Base-by-base conservation (phyloP, 441 rosid species). In the Euphorbia corollata region DNA sequence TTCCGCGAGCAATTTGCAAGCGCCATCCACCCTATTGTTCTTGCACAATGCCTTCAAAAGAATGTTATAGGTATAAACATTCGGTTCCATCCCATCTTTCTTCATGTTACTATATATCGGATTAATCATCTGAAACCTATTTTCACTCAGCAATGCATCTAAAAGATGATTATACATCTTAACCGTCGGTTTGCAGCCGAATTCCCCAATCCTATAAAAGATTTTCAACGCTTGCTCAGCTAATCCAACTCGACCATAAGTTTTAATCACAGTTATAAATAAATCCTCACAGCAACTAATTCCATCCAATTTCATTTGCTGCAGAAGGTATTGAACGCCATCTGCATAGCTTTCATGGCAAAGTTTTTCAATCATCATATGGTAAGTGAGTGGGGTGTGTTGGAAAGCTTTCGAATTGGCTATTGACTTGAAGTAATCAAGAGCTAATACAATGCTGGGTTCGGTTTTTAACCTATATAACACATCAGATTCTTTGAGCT, bases 271-370 rank as follows among this genome's bases (percentile, higher is more conserved):
- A 72, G 71, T 77, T 13, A 85, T 56, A 74, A 90, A 88, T 84
- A 83, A 70, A 76, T 80, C 89, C 77, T 88, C 91, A 68, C 75
- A 70, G 55, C 92, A 85, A 3, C 68, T 72, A 50, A 90, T 67
- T n/a, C 94, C 94, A 73, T 90, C 96, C 51, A 92, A 75, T 74
- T 92, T 92, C 97, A 92, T 90, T 76, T 87, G 96, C 73, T 92
- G 97, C 62, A 90, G 68, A 74, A 92, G 88, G 73, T 90, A 90
- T 68, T 81, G 94, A 63, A 87, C 85, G 23, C 79, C 75, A 72
- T 92, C 92, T 1, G 84, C 77, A 63, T 88, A 76, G 55, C 79
- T 66, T 41, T 75, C 80, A 5, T 53, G 41, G 8, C 90, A 84
- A 53, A 90, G 91, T 74, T 77, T 88, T 53, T 83, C 74, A 36